Conservation (phyloP, 2,329 filamentous ascomycete genomes). For the Colletotrichum sp. region DNA sequence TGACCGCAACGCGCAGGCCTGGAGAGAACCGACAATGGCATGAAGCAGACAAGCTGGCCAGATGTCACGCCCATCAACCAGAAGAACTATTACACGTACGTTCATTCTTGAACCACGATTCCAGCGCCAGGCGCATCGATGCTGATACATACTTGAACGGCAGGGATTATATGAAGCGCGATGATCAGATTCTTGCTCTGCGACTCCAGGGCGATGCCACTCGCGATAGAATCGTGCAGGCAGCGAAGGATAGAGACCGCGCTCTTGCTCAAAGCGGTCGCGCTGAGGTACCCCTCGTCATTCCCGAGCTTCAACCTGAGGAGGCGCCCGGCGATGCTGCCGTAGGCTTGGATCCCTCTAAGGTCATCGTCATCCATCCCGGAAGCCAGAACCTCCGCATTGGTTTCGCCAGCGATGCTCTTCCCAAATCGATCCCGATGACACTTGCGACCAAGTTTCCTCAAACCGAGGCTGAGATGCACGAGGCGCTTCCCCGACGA, state of each 20-base stretch:
- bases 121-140: not conserved
- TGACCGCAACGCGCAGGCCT: slow-evolving; percentile 65
- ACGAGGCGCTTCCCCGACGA: slow-evolving; percentile 76
- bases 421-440: slow-evolving; percentile 95
- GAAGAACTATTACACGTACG: slow-evolving; percentile 98
- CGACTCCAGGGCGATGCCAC: slow-evolving; percentile 88
- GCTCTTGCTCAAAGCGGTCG: slow-evolving; percentile 78
- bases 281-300: slow-evolving; percentile 66
- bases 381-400: slow-evolving; percentile 96
- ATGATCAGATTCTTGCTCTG: slow-evolving; percentile 92
- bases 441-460: slow-evolving; percentile 81
- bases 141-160: slow-evolving; percentile 26
- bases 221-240: slow-evolving; percentile 82
- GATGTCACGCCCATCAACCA: slow-evolving; percentile 95
- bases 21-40: slow-evolving; percentile 96
- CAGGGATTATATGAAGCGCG: slow-evolving; percentile 97
- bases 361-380: slow-evolving; percentile 92
- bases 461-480: slow-evolving; percentile 82
- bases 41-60: slow-evolving; percentile 94
- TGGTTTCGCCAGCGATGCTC: slow-evolving; percentile 91
- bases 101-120: not conserved
- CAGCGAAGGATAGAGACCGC: slow-evolving; percentile 86
- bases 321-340: slow-evolving; percentile 61
- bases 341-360: slow-evolving; percentile 76
- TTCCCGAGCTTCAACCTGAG: slow-evolving; percentile 65